phyloP scores from a whole-genome alignment of 2,329 filamentous ascomycete genomes.

The Cryphonectria japonica region DNA sequence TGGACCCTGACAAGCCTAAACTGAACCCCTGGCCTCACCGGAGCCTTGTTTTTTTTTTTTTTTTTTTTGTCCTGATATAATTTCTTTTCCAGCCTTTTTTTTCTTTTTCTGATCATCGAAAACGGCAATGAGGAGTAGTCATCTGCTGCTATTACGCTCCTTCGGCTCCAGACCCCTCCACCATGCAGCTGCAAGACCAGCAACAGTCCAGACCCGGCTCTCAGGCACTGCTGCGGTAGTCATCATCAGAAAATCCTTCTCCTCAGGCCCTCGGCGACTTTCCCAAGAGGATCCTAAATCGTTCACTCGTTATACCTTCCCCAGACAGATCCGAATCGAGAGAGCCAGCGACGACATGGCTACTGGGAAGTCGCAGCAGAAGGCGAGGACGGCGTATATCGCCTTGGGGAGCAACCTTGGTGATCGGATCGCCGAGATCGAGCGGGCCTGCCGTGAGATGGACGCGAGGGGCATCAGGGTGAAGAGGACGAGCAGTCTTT shows the following conservation, averaged over 20 bases:
- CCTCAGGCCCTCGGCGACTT: constrained; percentile 18
- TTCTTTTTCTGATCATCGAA: neutral
- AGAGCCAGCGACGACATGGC: constrained; percentile 35
- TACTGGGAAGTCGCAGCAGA: constrained; percentile 30
- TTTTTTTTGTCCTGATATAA: neutral
- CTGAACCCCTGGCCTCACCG: neutral
- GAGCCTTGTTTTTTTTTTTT: neutral
- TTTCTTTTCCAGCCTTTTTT: neutral
- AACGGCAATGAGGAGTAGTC: constrained; percentile 23
- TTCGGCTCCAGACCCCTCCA: constrained; percentile 8
- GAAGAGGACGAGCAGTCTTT: constrained; percentile 81
- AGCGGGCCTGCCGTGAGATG: constrained; percentile 80
- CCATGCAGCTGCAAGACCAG: constrained; percentile 22
- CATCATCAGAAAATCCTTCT: constrained; percentile 25
- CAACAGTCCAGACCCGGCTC: constrained; percentile 20
- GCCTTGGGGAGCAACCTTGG: constrained; percentile 93
- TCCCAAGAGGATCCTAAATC: constrained; percentile 15
- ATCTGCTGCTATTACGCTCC: constrained; percentile 3
- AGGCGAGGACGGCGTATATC: constrained; percentile 67
- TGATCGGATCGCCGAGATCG: constrained; percentile 82
- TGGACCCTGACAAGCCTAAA: neutral
- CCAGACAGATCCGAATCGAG: constrained; percentile 27
- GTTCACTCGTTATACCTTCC: constrained; percentile 30
- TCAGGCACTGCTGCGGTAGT: constrained; percentile 16
- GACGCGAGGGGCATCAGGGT: constrained; percentile 73